These are phyloP conservation scores for Tripterygium wilfordii DNA, from an alignment of 177 flowering plant genomes.

Conservation along the genomic window DNA sequence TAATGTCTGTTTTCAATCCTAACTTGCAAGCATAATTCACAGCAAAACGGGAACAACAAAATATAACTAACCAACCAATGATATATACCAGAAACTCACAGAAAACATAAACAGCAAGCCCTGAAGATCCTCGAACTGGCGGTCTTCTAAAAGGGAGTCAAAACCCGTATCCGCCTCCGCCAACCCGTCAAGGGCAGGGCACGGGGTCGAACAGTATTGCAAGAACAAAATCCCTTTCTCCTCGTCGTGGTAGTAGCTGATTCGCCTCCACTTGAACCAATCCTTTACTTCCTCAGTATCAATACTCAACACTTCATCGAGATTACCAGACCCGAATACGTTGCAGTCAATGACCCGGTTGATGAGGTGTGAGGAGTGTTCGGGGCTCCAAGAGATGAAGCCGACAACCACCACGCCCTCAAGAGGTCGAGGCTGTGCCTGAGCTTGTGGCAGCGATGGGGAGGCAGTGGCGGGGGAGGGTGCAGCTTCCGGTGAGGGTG, in stretches of 20 bases:
- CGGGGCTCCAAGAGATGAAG: constrained; percentile 47
- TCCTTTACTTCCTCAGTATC: constrained; percentile 31
- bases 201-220: constrained; percentile 37
- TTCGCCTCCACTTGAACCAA: constrained; percentile 44
- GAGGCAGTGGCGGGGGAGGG: constrained; percentile 14
- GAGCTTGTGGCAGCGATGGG: constrained; percentile 7
- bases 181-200: constrained; percentile 20
- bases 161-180: constrained; percentile 18
- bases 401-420: constrained; percentile 82
- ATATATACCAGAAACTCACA: constrained; percentile 27
- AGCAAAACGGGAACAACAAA: not conserved
- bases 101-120: constrained; percentile 87
- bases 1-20: no score
- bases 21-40: no score
- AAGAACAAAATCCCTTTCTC: constrained; percentile 59
- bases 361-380: constrained; percentile 46
- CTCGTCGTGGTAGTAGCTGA: constrained; percentile 58
- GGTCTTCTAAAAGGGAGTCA: constrained; percentile 46
- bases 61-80: not conserved
- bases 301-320: constrained; percentile 22
- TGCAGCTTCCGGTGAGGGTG: constrained; percentile 13
- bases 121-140: constrained; percentile 61
- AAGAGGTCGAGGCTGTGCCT: constrained; percentile 19
- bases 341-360: constrained; percentile 64
- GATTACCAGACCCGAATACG: constrained; percentile 65